A percentile compares a stretch with the other conserved stretches of the same genome.
Conservation (phyloP, 1,284 basidiomycete genomes). For the Melampsora americana region DNA sequence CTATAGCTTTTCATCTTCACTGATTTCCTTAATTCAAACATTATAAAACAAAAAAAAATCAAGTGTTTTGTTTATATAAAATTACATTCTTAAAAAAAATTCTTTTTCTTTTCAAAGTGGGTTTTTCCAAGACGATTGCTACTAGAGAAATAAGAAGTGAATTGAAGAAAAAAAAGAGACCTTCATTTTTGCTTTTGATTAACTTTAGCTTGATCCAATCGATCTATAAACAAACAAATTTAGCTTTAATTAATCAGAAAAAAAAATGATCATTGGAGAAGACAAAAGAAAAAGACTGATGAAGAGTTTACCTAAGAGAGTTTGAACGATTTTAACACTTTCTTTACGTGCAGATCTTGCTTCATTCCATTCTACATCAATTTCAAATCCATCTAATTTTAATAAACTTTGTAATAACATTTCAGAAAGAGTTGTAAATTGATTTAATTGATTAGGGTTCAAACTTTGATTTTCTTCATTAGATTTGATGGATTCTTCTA, state of each 20-base stretch:
- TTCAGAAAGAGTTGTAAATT: constrained; percentile 61
- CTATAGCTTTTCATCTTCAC: too few species aligned
- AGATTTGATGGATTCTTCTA: constrained; percentile 5
- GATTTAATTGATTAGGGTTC: constrained; percentile 62
- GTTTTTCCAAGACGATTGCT: too few species aligned
- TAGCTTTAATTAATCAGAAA: not conserved
- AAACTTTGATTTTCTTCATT: not conserved
- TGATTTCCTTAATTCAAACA: too few species aligned
- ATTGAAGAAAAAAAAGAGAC: too few species aligned
- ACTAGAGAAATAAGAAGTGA: too few species aligned
- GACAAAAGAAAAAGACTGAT: not conserved
- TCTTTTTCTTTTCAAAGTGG: too few species aligned
- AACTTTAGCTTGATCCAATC: constrained; percentile 5
- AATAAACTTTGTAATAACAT: constrained; percentile 69
- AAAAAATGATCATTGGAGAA: not conserved
- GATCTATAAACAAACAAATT: not conserved
- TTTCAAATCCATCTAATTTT: constrained; percentile 67
- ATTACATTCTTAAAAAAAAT: too few species aligned
- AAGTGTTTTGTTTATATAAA: too few species aligned
- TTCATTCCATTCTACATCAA: constrained; percentile 67
- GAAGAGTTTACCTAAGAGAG: constrained; percentile 24
- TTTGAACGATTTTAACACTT: constrained; percentile 68
- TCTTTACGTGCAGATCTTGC: constrained; percentile 70
- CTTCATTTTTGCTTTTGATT: not conserved
- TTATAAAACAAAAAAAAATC: too few species aligned